phyloP scores from a whole-genome alignment of 805 yeast genomes.

The Saturnispora galanensis region DNA sequence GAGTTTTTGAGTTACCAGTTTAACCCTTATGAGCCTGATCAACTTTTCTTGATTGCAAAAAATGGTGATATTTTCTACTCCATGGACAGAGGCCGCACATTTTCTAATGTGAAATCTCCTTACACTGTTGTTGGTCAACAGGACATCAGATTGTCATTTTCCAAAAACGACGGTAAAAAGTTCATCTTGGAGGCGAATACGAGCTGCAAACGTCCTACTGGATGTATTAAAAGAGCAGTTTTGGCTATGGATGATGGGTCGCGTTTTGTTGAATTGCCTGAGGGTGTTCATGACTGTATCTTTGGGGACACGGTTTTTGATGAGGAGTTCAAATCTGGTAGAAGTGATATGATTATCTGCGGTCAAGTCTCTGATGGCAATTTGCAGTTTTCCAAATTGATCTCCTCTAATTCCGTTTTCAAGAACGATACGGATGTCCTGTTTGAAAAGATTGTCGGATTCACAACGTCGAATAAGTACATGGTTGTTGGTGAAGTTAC shows the following conservation, averaged over 20 bases:
- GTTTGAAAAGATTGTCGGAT: conserved; percentile 59
- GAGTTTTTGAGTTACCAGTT: conserved; percentile 18
- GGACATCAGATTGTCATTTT: conserved; percentile 44
- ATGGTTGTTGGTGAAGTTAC: conserved; percentile 59
- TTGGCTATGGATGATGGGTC: conserved; percentile 61
- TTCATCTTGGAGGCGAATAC: conserved; percentile 64
- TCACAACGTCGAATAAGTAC: conserved; percentile 61
- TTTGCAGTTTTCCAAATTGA: conserved; percentile 18
- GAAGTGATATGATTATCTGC: conserved; percentile 56
- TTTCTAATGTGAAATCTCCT: conserved; percentile 29
- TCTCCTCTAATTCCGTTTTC: conserved; percentile 49
- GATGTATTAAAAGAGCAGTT: conserved; percentile 52
- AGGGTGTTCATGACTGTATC: conserved; percentile 50
- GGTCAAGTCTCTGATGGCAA: conserved; percentile 30
- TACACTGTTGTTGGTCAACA: conserved; percentile 39
- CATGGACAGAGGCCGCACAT: conserved; percentile 55
- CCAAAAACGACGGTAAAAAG: conserved; percentile 42
- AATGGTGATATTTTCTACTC: conserved; percentile 46
- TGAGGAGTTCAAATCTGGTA: conserved; percentile 16
- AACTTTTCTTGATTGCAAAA: conserved; percentile 44
- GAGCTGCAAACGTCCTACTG: conserved; percentile 37
- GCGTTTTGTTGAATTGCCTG: conserved; percentile 44
- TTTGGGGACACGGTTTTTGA: conserved; percentile 52
- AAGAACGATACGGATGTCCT: conserved; percentile 28
- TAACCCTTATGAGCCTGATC: conserved; percentile 51